Conservation (phyloP, 2,329 filamentous ascomycete species). For the Chalara sp. region DNA sequence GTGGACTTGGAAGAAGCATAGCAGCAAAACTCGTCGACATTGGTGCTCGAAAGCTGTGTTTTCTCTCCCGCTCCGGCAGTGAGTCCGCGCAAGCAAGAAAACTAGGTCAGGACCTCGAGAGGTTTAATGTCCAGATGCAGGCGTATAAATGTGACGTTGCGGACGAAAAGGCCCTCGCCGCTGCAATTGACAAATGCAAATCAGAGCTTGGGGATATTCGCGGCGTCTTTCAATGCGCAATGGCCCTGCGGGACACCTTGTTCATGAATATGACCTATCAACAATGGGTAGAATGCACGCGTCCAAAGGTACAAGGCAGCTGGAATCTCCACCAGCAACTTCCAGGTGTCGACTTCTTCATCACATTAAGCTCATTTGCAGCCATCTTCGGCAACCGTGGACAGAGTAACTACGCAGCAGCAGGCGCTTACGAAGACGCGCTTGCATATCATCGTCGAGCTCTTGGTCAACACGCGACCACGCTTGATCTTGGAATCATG, state of each 20-base stretch:
- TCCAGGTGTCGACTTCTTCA: slow-evolving; percentile 31
- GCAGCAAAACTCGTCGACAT: slow-evolving; percentile 4
- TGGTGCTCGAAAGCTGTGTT: slow-evolving; percentile 17
- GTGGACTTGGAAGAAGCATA: neutral
- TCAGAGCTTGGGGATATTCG: slow-evolving; percentile 29
- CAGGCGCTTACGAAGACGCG: slow-evolving; percentile 1
- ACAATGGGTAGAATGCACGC: slow-evolving; percentile 26
- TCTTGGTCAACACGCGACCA: slow-evolving; percentile 5
- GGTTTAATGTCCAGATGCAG: slow-evolving; percentile 1
- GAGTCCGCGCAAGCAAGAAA: neutral
- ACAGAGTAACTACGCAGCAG: slow-evolving; percentile 10
- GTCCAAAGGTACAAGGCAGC: slow-evolving; percentile 25
- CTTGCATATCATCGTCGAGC: neutral
- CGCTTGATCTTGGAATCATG: slow-evolving; percentile 6
- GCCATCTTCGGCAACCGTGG: slow-evolving; percentile 10
- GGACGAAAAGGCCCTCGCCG: slow-evolving; percentile 25
- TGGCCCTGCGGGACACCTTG: slow-evolving; percentile 28
- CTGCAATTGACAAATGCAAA: slow-evolving; percentile 18
- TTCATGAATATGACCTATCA: slow-evolving; percentile 26
- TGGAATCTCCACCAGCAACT: slow-evolving; percentile 11
- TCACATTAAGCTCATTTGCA: slow-evolving; percentile 29
- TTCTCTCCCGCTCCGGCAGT: slow-evolving; percentile 14
- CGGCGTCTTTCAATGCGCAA: slow-evolving; percentile 39
- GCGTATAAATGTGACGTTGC: slow-evolving; percentile 39
- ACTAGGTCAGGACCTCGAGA: neutral